These are phyloP conservation scores for Knoxia roxburghii DNA, from an alignment of 257 asterid species.

Conservation along the genomic window DNA sequence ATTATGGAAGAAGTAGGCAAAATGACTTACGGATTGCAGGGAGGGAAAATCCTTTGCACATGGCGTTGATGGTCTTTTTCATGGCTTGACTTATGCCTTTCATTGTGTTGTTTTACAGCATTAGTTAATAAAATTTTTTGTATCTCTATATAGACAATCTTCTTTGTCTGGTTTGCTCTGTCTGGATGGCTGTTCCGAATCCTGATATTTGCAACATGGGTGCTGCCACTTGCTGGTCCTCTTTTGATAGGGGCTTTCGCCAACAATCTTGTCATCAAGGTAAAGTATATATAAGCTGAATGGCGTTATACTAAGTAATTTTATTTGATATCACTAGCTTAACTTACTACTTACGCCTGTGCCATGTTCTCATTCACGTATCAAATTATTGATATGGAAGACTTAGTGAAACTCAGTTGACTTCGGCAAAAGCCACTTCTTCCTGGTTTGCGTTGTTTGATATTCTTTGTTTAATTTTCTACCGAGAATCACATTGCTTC, in stretches of 20 bases:
- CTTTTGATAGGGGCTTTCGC: constrained; percentile 81
- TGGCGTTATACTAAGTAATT: background rate
- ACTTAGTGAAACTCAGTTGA: background rate
- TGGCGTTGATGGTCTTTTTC: background rate
- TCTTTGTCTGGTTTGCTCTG: constrained; percentile 95
- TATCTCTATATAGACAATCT: constrained; percentile 58
- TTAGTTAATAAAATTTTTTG: background rate
- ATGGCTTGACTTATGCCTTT: constrained; percentile 6
- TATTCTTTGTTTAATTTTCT: background rate
- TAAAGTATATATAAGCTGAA: constrained; percentile 26
- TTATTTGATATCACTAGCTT: background rate
- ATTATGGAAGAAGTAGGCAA: background rate
- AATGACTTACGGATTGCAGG: no score
- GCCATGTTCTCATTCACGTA: background rate
- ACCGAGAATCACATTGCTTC: background rate
- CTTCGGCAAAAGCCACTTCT: no score
- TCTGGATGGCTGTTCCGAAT: constrained; percentile 94
- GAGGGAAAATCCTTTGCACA: background rate
- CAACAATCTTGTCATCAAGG: constrained; percentile 90
- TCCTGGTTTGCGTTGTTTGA: background rate
- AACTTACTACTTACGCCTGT: background rate
- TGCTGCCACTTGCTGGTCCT: constrained; percentile 95
- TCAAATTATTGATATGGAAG: background rate
- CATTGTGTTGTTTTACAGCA: background rate
- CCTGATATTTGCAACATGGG: constrained; percentile 76